Evolutionary conservation across 441 rosid genomes (phyloP), one percentile per base, ranked within the genome.

Genomic region (Gossypium laxum): DNA sequence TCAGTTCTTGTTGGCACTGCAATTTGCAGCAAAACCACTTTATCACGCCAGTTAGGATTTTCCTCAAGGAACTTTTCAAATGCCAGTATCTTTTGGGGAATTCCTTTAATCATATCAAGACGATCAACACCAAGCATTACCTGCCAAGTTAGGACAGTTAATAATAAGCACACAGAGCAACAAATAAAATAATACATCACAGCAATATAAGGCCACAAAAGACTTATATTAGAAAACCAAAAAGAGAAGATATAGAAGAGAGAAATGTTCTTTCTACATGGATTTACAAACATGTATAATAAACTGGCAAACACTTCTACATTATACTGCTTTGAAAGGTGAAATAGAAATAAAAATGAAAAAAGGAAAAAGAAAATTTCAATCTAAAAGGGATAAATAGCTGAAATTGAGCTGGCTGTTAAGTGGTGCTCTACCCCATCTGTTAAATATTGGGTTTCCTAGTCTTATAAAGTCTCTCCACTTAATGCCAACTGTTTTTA

Each of bases 1-100:
- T 95, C 99, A 67, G 99, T 95, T 83, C 99, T 90, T 77, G 99
- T 95, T 59, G 99, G 99, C 80, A 95, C 99, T 0, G 99, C 99
- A 81, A 95, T 95, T 81, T 95, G 99, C 77, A 95, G 84, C 72
- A 95, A 74, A 72, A 95, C 99, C 79, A 95, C 99, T 86, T 92
- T 89, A 26, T 92, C 97, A 68, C 93, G 97, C 99, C 99, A 95
- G 45, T 7, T 26, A 70, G 87, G 72, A 70, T 95, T 91, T 79
- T 95, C 99, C 89, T 95, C 99, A 0, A 95, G 99, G 82, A 95
- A 95, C 55, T 95, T 95, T 81, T 95, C 99, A 76, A 95, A 95
- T 71, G 98, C 99, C 60, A 95, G 86, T 83, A 92, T 86, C 87
- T 95, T 95, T 63, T 95, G 99, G 24, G 99, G 99, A 81, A 95